Conservation (phyloP, 257 asterid genomes). For the Nicotiana undulata region DNA sequence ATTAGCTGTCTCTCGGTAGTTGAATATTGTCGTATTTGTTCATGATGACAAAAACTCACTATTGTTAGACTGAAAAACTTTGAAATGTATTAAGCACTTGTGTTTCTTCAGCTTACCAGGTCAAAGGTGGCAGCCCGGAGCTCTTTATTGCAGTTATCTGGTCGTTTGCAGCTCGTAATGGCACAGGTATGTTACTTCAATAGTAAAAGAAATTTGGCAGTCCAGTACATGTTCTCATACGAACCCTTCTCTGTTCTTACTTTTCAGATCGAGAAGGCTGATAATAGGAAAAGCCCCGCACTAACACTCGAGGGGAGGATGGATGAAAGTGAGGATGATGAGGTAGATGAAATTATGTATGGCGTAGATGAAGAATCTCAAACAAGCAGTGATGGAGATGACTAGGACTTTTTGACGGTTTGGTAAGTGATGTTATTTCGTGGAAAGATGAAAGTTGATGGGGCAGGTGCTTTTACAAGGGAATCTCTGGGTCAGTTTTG, state of each 20-base stretch:
- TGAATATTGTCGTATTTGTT: neutral
- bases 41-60: neutral
- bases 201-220: neutral
- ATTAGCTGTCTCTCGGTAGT: neutral
- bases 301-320: conserved; percentile 24
- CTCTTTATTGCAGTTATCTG: conserved; percentile 64
- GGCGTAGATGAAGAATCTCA: conserved; percentile 70
- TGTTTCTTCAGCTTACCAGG: conserved; percentile 50
- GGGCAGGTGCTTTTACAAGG: neutral
- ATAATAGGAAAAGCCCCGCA: conserved; percentile 17
- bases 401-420: conserved; percentile 18
- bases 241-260: neutral
- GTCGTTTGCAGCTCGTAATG: conserved; percentile 81
- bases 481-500: neutral
- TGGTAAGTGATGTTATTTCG: conserved; percentile 2
- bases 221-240: neutral
- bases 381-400: conserved; percentile 49
- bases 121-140: conserved; percentile 47
- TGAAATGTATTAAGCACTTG: neutral
- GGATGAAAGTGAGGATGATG: conserved; percentile 69
- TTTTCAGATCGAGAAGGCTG: conserved; percentile 57
- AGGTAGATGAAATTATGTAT: conserved; percentile 64
- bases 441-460: neutral
- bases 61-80: neutral
- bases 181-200: conserved; percentile 54